Percentiles rank a stretch among this genome's conserved stretches.
Evolutionary conservation across 257 asterid species (phyloP).

Genomic region (Solanum clarkiae): DNA sequence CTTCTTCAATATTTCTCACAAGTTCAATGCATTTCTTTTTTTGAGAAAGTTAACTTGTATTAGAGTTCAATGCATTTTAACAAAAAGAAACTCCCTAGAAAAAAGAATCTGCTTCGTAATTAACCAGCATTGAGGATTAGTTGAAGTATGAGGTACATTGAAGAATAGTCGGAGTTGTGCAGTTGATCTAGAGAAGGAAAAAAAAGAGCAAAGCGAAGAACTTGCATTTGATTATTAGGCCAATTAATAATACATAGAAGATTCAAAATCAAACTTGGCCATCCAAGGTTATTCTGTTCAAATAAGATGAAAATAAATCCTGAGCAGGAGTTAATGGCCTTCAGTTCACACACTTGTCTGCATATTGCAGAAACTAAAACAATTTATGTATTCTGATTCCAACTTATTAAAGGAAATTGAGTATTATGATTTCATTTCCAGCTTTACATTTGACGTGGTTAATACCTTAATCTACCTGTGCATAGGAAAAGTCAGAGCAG

Average conservation of each 20-base stretch:
- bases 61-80: not conserved
- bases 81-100: not conserved
- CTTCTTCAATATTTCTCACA: no score
- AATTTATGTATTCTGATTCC: not conserved
- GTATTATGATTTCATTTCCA: not conserved
- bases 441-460: not conserved
- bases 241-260: not conserved
- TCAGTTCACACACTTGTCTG: not conserved
- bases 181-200: not conserved
- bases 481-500: not conserved
- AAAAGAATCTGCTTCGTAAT: not conserved
- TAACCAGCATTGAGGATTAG: not conserved
- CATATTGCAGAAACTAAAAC: not conserved
- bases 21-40: no score
- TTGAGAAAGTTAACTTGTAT: no score
- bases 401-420: not conserved
- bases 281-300: not conserved
- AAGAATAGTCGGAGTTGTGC: not conserved
- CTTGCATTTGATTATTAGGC: not conserved
- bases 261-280: not conserved
- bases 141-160: not conserved
- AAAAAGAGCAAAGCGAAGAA: not conserved
- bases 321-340: not conserved
- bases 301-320: not conserved
- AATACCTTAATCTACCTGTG: not conserved